phyloP scores from a whole-genome alignment of 768 basidiomycete genomes.

The Suillus luteus region DNA sequence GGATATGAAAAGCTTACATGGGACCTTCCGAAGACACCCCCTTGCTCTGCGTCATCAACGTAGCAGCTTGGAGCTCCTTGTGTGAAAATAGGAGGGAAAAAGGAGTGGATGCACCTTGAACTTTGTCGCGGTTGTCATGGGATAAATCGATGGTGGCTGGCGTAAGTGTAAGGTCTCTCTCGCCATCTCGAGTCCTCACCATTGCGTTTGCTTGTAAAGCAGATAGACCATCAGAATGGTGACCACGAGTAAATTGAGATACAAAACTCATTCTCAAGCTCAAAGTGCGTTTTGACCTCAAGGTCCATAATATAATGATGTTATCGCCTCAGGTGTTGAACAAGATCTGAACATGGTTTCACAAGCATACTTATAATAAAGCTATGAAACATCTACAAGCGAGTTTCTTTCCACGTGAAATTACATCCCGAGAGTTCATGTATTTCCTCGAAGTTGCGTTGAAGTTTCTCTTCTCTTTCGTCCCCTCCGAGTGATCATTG shows the following conservation, averaged over 20 bases:
- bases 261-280: neutral
- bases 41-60: slow-evolving; percentile 77
- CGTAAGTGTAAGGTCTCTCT: neutral
- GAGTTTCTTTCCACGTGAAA: slow-evolving; percentile 32
- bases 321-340: neutral
- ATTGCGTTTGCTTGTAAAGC: neutral
- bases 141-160: neutral
- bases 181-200: neutral
- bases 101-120: neutral
- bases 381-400: neutral
- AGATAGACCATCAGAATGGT: neutral
- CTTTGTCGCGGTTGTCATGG: neutral
- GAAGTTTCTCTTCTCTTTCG: slow-evolving; percentile 21
- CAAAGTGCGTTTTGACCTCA: neutral
- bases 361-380: neutral
- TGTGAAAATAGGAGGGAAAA: slow-evolving; percentile 3
- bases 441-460: slow-evolving; percentile 24
- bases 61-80: slow-evolving; percentile 80
- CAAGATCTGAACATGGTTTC: neutral
- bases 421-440: slow-evolving; percentile 18
- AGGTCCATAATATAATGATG: neutral
- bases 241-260: neutral
- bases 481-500: slow-evolving; percentile 24
- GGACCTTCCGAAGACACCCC: neutral
- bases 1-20: neutral